A percentile compares a stretch with the other conserved stretches of the same genome.
Evolutionary conservation across 75 land plant species (phyloP).

Genomic region (Sequoia sempervirens): DNA sequence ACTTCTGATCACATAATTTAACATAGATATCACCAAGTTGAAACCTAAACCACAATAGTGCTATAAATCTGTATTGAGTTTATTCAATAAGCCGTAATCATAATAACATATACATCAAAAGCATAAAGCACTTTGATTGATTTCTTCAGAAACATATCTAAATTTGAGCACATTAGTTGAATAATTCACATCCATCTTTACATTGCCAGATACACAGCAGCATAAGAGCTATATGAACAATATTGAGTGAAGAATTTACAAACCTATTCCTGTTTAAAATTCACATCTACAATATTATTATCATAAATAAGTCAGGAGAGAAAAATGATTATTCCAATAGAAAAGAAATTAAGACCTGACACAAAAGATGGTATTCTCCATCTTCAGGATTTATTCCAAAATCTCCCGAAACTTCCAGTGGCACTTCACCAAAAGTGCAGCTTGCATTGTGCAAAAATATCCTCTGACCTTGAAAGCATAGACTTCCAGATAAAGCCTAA

Average conservation of each 20-base stretch:
- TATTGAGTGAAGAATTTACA: not conserved
- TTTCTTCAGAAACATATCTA: not conserved
- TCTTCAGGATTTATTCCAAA: conserved; percentile 94
- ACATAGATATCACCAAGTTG: not conserved
- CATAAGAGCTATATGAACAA: not conserved
- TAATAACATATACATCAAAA: not conserved
- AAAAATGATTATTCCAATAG: not conserved
- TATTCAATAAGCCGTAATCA: not conserved
- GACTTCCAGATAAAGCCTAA: conserved; percentile 48
- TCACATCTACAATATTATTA: not conserved
- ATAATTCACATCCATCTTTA: not conserved
- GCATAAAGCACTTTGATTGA: not conserved
- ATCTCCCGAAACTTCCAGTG: conserved; percentile 91
- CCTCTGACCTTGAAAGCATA: conserved; percentile 85
- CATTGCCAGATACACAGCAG: not conserved
- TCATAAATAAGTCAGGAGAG: not conserved
- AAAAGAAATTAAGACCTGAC: conserved; percentile 57
- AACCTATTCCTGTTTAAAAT: not conserved
- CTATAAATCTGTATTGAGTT: not conserved
- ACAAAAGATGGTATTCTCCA: conserved; percentile 94
- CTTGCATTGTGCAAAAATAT: conserved; percentile 79
- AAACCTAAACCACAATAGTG: not conserved
- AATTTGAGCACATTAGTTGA: not conserved
- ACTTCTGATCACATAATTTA: too few species aligned
- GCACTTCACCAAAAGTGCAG: conserved; percentile 87